Evolutionary conservation across 2,329 filamentous ascomycete species (phyloP), one percentile per base, ranked within the genome.

Genomic region (Epichloe coenophiala): DNA sequence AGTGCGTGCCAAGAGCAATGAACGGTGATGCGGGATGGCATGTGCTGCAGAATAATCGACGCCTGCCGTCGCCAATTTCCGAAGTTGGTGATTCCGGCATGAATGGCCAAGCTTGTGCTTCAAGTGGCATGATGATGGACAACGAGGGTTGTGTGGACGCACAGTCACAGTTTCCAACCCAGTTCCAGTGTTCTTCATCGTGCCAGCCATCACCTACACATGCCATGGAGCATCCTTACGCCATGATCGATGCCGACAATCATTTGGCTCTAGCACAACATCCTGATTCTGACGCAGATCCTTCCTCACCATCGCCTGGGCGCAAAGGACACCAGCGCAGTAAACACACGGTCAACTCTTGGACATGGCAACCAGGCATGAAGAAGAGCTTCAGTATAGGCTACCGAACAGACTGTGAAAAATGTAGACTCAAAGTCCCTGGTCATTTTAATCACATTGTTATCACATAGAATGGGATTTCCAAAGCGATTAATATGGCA

Each of bases 381-480:
- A 85, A 84, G 67, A 79, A 78, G 63, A 80, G 76, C 54, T 84
- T 89, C 63, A 86, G 83, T 59, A 88, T 89, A 78, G 86, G 86
- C 47, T 89, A 84, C 68, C 73, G 85, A 55, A 76, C 81, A 12
- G 85, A 88, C 64, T 90, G 86, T 62, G 84, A 88, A 54, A 88
- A 88, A 65, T 90, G 86, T 67, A 76, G 76, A 43, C 73, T 78
- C 62, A 85, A 82, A 62, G 83, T 88, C 7, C 85, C 86, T 0
- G 86, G 86, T 1, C 86, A 90, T 63, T 89, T 88, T 62, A 88
- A 85, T 60, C 86, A 90, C 65, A 87, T 89, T 53, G 80, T 88
- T 55, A 75, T 81, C 59, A 79, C 77, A 45, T 81, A 79, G 71
- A 55, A 59, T 27, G 60, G 61, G 21, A 50, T 6, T 19, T 45